Evolutionary conservation across 164 flowering plant genomes (phyloP).

Genomic region (Liquidambar formosana): DNA sequence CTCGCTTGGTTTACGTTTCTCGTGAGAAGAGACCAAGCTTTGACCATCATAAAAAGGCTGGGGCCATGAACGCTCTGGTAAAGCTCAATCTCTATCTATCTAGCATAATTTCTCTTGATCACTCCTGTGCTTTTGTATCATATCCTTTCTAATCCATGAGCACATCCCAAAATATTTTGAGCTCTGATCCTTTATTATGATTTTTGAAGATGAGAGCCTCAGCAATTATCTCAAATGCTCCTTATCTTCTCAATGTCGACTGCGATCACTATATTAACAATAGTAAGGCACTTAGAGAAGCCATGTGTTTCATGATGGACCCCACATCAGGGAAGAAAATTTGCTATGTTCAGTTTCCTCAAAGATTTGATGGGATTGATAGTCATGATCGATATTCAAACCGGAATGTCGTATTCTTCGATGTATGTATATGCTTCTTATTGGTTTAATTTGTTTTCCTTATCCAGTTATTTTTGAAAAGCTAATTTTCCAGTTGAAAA

Average conservation of each 20-base stretch:
- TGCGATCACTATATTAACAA: conserved; percentile 69
- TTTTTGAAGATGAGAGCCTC: conserved; percentile 38
- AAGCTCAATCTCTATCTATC: background rate
- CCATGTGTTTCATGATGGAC: conserved; percentile 68
- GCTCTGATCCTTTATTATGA: background rate
- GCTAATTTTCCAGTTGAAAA: conserved; percentile 3
- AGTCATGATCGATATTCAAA: conserved; percentile 56
- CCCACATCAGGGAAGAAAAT: conserved; percentile 51
- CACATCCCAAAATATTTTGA: background rate
- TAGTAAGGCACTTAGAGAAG: conserved; percentile 61
- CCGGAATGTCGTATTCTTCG: conserved; percentile 59
- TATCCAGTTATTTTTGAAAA: background rate
- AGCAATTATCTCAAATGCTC: conserved; percentile 59
- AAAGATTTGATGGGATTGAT: conserved; percentile 65
- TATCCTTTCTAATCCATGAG: background rate
- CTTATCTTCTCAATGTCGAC: conserved; percentile 57
- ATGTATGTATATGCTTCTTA: conserved; percentile 31
- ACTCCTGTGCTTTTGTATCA: background rate
- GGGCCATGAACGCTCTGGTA: conserved; percentile 66
- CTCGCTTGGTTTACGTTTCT: conserved; percentile 57
- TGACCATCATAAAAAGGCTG: conserved; percentile 64
- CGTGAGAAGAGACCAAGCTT: conserved; percentile 65
- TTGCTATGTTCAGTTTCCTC: conserved; percentile 63
- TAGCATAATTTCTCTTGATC: background rate
- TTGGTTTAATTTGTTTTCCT: background rate